These are phyloP conservation scores for Globisporangium irregulare DNA, from an alignment of 352 stramenopile species.

Conservation along the genomic window DNA sequence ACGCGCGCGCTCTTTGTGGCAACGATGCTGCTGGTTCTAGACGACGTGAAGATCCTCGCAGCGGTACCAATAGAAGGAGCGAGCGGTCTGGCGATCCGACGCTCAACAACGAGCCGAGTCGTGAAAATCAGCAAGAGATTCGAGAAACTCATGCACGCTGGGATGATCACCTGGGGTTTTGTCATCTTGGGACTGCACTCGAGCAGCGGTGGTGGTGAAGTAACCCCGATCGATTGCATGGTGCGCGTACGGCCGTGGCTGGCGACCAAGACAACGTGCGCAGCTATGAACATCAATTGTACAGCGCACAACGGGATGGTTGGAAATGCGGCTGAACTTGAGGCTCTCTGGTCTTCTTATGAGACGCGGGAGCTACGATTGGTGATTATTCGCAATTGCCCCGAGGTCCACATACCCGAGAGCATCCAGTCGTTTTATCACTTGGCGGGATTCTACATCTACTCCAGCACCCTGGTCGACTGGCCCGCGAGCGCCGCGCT, in stretches of 20 bases:
- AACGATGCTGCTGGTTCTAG: constrained; percentile 1
- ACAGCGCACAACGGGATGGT: not conserved
- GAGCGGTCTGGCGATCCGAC: not conserved
- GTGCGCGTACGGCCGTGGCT: not conserved
- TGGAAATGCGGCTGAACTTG: not conserved
- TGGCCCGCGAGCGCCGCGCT: constrained; percentile 3
- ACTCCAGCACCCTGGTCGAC: not conserved
- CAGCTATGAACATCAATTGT: not conserved
- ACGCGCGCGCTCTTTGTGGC: constrained; percentile 10
- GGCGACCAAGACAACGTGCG: not conserved
- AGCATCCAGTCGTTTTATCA: not conserved
- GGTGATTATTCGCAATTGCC: not conserved
- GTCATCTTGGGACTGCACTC: not conserved
- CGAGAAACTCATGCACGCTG: not conserved
- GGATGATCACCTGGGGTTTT: not conserved
- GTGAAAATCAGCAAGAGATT: not conserved
- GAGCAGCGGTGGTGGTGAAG: not conserved
- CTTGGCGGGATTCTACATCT: not conserved
- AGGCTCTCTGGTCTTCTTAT: not conserved
- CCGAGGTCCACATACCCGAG: not conserved
- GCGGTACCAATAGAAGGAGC: not conserved
- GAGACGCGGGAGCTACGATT: too few species aligned
- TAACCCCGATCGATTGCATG: not conserved
- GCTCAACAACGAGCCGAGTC: not conserved
- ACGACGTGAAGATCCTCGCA: constrained; percentile 16